Base-by-base conservation (phyloP, 495 filamentous ascomycete genomes). In the Aspergillus nidulans region DNA sequence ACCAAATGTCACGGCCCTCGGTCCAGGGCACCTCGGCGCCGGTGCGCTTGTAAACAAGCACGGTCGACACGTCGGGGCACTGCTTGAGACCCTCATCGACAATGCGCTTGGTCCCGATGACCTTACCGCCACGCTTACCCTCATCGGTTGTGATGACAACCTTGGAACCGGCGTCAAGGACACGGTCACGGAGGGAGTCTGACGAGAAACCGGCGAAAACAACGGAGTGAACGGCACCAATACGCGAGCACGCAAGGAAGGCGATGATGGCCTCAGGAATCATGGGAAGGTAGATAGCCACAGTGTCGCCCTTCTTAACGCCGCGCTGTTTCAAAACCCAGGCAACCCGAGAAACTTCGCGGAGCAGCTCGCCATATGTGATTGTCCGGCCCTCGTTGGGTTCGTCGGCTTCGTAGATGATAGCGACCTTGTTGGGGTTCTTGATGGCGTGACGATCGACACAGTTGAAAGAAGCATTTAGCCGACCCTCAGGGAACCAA, bases 391-490 rank as follows among this genome's bases (percentile, higher is more conserved):
- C 92, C 62, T 95, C 87, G 42, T 75, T 81, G 24, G 86, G 85
- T 72, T 97, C 94, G 63, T 97, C 95, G 49, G 91, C 94, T 73
- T 99, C 94, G 76, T 97, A 99, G 78, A 97, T 96, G 72, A 99
- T 95, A 62, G 94, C 94, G 36, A 92, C 83, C 76, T 84, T 88
- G 73, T 96, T 75, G 16, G 95, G 95, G 75, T 96, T 81, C 73
- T 91, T 91, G 76, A 92, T 79, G 9, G 92, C 94, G 72, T 97
- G 94, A 57, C 94, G 88, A 64, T 99, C 94, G 51, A 99, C 88
- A 67, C 90, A 95, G 78, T 99, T 99, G 82, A 89, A 99, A 21
- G 89, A 91, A 42, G 94, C 95, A 63, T 97, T 97, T 62, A 99
- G 79, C 55, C 85, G 82, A 53, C 94, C 94, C 73, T 96, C 94